A percentile compares a stretch with the other conserved stretches of the same genome.
Evolutionary conservation across 2,329 filamentous ascomycete species (phyloP).

Genomic region (Penicillium sp.): DNA sequence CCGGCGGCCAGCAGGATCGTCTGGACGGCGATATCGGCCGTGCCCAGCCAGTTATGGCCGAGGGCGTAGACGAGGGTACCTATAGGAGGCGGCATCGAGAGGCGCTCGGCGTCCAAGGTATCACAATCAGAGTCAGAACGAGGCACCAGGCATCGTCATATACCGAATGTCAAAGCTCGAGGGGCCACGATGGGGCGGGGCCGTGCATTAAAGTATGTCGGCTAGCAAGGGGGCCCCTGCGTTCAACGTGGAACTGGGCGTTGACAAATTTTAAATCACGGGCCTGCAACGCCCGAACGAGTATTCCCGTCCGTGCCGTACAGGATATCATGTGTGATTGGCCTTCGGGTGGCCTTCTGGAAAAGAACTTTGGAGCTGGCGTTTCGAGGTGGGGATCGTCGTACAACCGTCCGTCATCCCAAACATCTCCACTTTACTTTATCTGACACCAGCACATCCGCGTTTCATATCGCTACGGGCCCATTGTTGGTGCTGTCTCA

Average conservation of each 20-base stretch:
- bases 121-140: background rate
- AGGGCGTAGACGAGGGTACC: conserved; percentile 14
- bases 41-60: conserved; percentile 21
- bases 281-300: background rate
- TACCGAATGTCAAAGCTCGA: background rate
- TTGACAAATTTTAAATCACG: background rate
- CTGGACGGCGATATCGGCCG: conserved; percentile 20
- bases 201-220: conserved; percentile 1
- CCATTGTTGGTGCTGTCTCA: background rate
- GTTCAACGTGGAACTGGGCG: background rate
- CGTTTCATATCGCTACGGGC: conserved; percentile 12
- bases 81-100: conserved; percentile 9
- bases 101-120: background rate
- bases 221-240: background rate
- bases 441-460: conserved; percentile 12
- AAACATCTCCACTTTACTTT: conserved; percentile 9
- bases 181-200: conserved; percentile 1
- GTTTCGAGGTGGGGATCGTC: background rate
- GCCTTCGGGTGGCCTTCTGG: background rate
- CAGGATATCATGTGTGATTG: background rate
- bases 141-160: background rate
- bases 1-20: conserved; percentile 12
- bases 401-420: background rate
- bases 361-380: background rate
- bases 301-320: background rate